Conservation (phyloP, 345 rosid genomes). For the Corchorus capsularis region DNA sequence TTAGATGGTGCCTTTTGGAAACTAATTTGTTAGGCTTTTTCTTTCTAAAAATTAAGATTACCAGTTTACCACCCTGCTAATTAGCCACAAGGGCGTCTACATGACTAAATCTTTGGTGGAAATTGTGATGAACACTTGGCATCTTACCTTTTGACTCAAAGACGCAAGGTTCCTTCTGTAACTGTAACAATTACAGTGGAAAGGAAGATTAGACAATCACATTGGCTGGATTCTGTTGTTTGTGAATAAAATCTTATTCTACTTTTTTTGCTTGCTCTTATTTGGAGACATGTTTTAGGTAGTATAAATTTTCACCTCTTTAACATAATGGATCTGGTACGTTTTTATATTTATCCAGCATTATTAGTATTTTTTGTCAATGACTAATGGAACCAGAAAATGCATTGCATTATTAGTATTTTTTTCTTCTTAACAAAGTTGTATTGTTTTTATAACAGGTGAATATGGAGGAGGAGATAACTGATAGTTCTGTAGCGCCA, state of each 20-base stretch:
- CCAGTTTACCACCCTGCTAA: neutral
- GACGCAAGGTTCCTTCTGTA: neutral
- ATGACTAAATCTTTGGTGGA: neutral
- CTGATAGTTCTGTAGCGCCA: too few species aligned
- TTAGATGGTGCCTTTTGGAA: neutral
- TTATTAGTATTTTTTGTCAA: too few species aligned
- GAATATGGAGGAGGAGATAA: too few species aligned
- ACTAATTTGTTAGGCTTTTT: neutral
- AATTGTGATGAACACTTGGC: neutral
- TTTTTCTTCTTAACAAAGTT: too few species aligned
- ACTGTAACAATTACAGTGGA: neutral
- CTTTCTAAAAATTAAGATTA: neutral
- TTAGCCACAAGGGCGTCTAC: neutral
- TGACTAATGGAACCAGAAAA: too few species aligned
- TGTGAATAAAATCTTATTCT: neutral
- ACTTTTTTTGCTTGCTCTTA: neutral
- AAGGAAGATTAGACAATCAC: neutral
- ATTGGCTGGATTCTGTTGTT: neutral
- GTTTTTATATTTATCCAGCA: too few species aligned
- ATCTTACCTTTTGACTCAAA: neutral
- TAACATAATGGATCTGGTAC: too few species aligned
- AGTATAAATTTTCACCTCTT: neutral
- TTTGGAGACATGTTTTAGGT: neutral
- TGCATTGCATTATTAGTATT: too few species aligned
- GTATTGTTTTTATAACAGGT: too few species aligned